Percentiles rank a stretch among this genome's conserved stretches.
Evolutionary conservation across 2,329 filamentous ascomycete species (phyloP).

Genomic region (Daldinia eschscholtzii): DNA sequence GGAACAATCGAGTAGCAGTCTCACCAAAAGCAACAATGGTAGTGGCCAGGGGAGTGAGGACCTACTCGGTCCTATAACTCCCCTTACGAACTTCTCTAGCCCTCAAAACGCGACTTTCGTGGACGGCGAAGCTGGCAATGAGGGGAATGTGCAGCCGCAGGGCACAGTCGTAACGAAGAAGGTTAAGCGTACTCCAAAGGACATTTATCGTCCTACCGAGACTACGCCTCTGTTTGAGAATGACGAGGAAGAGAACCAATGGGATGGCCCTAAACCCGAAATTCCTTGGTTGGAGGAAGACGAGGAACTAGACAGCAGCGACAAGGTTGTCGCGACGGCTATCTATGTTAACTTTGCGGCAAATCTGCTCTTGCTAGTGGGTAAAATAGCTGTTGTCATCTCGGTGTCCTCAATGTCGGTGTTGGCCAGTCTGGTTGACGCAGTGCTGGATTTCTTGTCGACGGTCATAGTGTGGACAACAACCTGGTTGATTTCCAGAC

Average conservation of each 20-base stretch:
- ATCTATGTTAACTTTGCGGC: constrained; percentile 88
- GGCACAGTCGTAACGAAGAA: constrained; percentile 57
- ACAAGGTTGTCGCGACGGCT: constrained; percentile 83
- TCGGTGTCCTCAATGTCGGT: constrained; percentile 86
- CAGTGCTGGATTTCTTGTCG: constrained; percentile 82
- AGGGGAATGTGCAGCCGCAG: constrained; percentile 25
- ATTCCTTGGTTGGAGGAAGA: constrained; percentile 79
- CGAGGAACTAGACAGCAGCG: constrained; percentile 77
- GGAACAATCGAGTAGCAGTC: constrained; percentile 61
- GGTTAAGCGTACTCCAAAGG: constrained; percentile 84
- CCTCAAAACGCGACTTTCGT: constrained; percentile 18
- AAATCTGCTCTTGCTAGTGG: constrained; percentile 78
- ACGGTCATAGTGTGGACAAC: constrained; percentile 86
- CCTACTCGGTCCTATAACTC: constrained; percentile 9
- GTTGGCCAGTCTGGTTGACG: constrained; percentile 82
- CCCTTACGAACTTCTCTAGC: constrained; percentile 25
- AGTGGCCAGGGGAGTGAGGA: constrained; percentile 13
- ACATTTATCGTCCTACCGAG: constrained; percentile 83
- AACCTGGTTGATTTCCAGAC: constrained; percentile 78
- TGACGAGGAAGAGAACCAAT: constrained; percentile 57
- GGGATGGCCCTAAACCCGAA: constrained; percentile 61
- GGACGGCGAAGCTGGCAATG: constrained; percentile 16
- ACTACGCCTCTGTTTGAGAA: constrained; percentile 73
- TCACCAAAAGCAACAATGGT: constrained; percentile 17
- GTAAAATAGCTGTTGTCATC: constrained; percentile 82